Evolutionary conservation across 108 stramenopile genomes (phyloP).

Genomic region (Bacterosira constricta): DNA sequence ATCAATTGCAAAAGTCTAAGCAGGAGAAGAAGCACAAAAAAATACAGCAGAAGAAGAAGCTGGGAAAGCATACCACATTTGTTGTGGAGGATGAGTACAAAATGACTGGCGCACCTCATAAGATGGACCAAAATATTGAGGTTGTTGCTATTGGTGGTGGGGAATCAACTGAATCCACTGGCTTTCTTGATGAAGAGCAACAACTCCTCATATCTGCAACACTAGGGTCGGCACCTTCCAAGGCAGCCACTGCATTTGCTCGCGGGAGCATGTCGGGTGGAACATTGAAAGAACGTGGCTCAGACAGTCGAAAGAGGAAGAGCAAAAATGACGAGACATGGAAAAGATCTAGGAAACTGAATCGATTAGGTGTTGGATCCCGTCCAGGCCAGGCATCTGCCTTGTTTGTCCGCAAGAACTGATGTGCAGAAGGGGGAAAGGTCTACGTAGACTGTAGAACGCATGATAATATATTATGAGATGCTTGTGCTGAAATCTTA

Average conservation of each 20-base stretch:
- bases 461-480: too few relatives aligned
- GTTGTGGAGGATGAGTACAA: constrained; percentile 27
- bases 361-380: constrained; percentile 11
- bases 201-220: constrained; percentile 31
- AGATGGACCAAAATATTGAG: constrained; percentile 30
- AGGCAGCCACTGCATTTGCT: constrained; percentile 28
- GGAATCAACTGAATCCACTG: not conserved
- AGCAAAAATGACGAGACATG: constrained; percentile 36
- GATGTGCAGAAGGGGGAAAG: constrained; percentile 1
- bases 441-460: not conserved
- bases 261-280: constrained; percentile 29
- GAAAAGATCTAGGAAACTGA: constrained; percentile 36
- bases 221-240: constrained; percentile 27
- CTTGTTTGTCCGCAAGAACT: constrained; percentile 30
- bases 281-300: constrained; percentile 25
- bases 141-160: constrained; percentile 30
- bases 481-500: not conserved
- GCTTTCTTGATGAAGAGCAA: constrained; percentile 3
- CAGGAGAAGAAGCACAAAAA: constrained; percentile 30
- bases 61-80: constrained; percentile 45
- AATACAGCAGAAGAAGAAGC: constrained; percentile 17
- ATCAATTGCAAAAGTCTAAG: constrained; percentile 17
- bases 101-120: constrained; percentile 10
- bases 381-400: constrained; percentile 27
- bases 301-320: constrained; percentile 24